Percentiles rank a stretch among this genome's conserved stretches.
Evolutionary conservation across 805 yeast species (phyloP).

Genomic region (Starmera pachycereana): DNA sequence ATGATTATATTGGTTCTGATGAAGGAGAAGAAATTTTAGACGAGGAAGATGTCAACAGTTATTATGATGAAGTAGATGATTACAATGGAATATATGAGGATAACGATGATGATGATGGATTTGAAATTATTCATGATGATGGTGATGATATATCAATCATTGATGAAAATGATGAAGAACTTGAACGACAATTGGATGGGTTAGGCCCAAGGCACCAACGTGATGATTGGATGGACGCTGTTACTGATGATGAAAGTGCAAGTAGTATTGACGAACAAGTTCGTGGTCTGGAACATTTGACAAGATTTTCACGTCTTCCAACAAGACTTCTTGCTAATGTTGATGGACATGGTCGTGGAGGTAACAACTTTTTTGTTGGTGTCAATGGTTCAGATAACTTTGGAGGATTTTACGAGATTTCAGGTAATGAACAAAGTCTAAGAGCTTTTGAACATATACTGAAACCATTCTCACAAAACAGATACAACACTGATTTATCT

Average conservation of each 20-base stretch:
- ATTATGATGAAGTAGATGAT: constrained; percentile 17
- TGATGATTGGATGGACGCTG: constrained; percentile 11
- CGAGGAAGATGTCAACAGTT: constrained; percentile 19
- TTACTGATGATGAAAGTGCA: constrained; percentile 7
- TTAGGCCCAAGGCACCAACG: constrained; percentile 4
- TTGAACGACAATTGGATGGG: too few relatives aligned
- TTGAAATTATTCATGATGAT: constrained; percentile 11
- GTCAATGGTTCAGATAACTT: too few relatives aligned
- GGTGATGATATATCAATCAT: constrained; percentile 15
- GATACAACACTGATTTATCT: constrained; percentile 3
- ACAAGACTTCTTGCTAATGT: too few relatives aligned
- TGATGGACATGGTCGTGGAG: too few relatives aligned
- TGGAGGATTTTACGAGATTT: too few relatives aligned
- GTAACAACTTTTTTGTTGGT: too few relatives aligned
- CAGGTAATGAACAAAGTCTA: too few relatives aligned
- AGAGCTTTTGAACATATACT: neutral
- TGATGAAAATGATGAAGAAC: constrained; percentile 18
- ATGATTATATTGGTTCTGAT: neutral
- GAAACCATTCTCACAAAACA: neutral
- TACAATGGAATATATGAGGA: neutral
- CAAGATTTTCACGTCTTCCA: too few relatives aligned
- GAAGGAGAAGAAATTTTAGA: constrained; percentile 4
- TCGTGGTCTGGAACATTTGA: too few relatives aligned
- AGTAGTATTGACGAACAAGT: too few relatives aligned
- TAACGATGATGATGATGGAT: neutral